Evolutionary conservation across 257 asterid species (phyloP), one percentile per base, ranked within the genome.

Genomic region (Solanum dulcamara): DNA sequence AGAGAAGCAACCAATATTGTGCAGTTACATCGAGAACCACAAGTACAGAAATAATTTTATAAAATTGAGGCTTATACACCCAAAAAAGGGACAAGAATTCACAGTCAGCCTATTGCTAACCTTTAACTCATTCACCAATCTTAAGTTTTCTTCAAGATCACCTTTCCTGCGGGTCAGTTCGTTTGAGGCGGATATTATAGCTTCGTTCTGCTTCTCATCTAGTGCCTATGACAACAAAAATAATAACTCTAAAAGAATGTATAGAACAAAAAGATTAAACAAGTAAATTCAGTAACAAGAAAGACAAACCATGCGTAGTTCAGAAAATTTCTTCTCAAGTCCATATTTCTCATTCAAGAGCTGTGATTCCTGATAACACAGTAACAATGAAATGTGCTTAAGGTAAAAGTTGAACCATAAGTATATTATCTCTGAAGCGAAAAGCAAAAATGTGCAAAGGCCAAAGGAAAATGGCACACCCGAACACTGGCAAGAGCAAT

Each of bases 131-230:
- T 88, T 93, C 84, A 93, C 91, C 92, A 97, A 90, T 91, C 93
- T 95, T 68, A 97, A 87, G 86, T 97, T 95, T 85, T 93, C 96
- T 94, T 97, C 98, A 86, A 97, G 97, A 77, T 95, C 98, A 35
- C 95, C 96, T 90, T 95, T 97, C 92, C 99, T 94, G 77, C 90
- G 89, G 77, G 92, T 93, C 92, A 96, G 91, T 89, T 95, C 98
- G 67, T 92, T 93, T 71, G 99, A 93, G 33, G 98, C 96, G 84
- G 98, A 90, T 85, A 89, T 90, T 89, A 97, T 91, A 84, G 95
- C 94, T 90, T 97, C 99, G 84, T 85, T 93, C 89, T 97, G 98
- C 91, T 94, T 95, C 88, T 95, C 98, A 91, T 97, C 99, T 74
- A 97, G 87, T 75, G 98, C 99, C 99, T 96, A 87, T 62, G 86